Evolutionary conservation across 2,329 filamentous ascomycete species (phyloP).

Genomic region (Sclerotinia borealis): DNA sequence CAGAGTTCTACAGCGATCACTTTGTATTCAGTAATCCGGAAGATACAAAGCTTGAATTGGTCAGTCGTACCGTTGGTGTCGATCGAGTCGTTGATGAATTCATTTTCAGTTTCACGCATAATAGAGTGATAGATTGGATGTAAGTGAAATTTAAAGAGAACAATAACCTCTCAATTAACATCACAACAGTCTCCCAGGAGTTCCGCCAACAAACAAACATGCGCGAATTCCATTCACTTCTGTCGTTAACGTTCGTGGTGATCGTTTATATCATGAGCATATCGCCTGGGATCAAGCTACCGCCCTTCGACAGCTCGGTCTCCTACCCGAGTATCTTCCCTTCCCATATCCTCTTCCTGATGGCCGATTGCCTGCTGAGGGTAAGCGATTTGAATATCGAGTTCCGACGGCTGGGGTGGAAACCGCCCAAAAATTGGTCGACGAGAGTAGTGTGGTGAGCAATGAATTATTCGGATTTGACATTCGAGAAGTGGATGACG

Average conservation of each 20-base stretch:
- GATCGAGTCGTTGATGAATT: constrained; percentile 71
- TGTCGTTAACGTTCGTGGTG: constrained; percentile 62
- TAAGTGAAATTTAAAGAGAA: constrained; percentile 34
- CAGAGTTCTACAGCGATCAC: constrained; percentile 64
- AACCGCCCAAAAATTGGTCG: constrained; percentile 43
- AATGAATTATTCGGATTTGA: constrained; percentile 46
- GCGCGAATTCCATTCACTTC: constrained; percentile 58
- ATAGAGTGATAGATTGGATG: constrained; percentile 62
- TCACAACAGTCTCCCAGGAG: constrained; percentile 44
- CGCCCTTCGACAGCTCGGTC: constrained; percentile 53
- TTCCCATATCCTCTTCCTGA: constrained; percentile 43
- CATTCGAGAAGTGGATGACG: constrained; percentile 21
- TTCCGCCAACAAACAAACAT: constrained; percentile 49
- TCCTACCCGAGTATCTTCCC: constrained; percentile 39
- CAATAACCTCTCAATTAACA: not conserved
- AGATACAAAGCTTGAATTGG: constrained; percentile 61
- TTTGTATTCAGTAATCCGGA: constrained; percentile 70
- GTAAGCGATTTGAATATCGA: constrained; percentile 45
- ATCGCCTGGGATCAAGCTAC: constrained; percentile 66
- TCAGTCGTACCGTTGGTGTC: constrained; percentile 65
- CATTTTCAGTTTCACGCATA: constrained; percentile 58
- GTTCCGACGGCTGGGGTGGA: constrained; percentile 56
- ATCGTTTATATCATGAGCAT: constrained; percentile 64
- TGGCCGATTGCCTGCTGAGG: constrained; percentile 29
- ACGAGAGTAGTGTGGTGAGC: constrained; percentile 44